phyloP scores from a whole-genome alignment of 1,139 yeast species.

The Citeromyces siamensis region DNA sequence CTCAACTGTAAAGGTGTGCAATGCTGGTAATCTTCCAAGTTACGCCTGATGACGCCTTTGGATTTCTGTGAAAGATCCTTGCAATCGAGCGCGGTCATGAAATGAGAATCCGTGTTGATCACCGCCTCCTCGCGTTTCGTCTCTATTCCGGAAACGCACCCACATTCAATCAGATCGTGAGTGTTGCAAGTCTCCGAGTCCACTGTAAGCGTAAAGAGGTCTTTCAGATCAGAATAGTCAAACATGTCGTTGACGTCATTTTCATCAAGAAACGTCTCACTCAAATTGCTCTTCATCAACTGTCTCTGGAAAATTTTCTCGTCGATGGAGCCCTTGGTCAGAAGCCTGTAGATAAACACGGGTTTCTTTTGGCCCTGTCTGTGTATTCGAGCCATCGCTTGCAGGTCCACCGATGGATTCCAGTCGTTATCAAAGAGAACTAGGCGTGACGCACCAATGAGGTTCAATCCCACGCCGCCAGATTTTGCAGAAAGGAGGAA shows the following conservation, averaged over 20 bases:
- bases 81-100: conserved; percentile 42
- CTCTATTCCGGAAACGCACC: conserved; percentile 43
- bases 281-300: conserved; percentile 67
- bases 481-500: conserved; percentile 81
- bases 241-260: conserved; percentile 36
- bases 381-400: conserved; percentile 93
- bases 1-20: conserved; percentile 1
- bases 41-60: conserved; percentile 4
- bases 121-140: conserved; percentile 13
- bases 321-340: conserved; percentile 84
- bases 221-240: conserved; percentile 53
- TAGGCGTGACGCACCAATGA: conserved; percentile 82
- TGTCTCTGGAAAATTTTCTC: conserved; percentile 96
- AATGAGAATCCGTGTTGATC: conserved; percentile 17
- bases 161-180: conserved; percentile 73
- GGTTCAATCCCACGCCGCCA: conserved; percentile 89
- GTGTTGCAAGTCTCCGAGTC: conserved; percentile 51
- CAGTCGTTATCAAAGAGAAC: conserved; percentile 83
- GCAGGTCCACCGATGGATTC: conserved; percentile 90
- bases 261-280: conserved; percentile 64
- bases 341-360: conserved; percentile 71
- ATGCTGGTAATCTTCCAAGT: conserved; percentile 1
- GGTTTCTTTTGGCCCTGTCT: conserved; percentile 83
- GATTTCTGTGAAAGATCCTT: conserved; percentile 22
- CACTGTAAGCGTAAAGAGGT: conserved; percentile 50